phyloP scores from a whole-genome alignment of 2,329 filamentous ascomycete genomes.

The Ophiocordyceps camponoti-leonardi region DNA sequence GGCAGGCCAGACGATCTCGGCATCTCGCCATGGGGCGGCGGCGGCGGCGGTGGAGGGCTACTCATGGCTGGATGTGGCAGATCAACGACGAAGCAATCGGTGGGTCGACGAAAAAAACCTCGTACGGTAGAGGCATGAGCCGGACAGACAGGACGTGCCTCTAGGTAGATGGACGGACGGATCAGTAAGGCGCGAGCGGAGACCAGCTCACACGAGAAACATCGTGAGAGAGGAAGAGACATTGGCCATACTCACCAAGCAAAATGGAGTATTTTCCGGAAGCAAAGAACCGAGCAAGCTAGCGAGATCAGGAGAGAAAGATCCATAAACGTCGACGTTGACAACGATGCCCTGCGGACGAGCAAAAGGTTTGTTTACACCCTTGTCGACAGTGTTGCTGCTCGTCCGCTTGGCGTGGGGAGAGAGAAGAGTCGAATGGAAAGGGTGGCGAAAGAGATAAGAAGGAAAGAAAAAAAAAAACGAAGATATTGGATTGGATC shows the following conservation, averaged over 20 bases:
- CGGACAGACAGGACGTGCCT: not conserved
- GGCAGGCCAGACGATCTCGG: constrained; percentile 59
- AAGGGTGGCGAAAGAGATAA: not conserved
- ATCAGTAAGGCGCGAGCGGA: not conserved
- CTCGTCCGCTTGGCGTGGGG: not conserved
- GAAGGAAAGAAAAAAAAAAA: not conserved
- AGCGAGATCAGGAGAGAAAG: not conserved
- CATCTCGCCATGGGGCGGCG: constrained; percentile 69
- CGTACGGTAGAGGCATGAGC: not conserved
- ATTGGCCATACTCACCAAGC: not conserved
- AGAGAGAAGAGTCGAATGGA: not conserved
- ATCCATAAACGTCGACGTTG: not conserved
- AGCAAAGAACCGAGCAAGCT: not conserved
- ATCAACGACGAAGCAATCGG: not conserved
- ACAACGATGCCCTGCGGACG: not conserved
- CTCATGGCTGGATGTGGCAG: constrained; percentile 20
- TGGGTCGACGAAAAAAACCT: constrained; percentile 1
- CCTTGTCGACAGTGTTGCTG: not conserved
- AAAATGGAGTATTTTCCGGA: not conserved
- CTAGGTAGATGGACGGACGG: not conserved
- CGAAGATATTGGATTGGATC: not conserved
- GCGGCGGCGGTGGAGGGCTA: constrained; percentile 45
- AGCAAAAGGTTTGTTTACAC: not conserved
- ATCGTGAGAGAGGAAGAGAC: not conserved
- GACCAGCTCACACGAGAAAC: not conserved